A percentile compares a stretch with the other conserved stretches of the same genome.
These are phyloP conservation scores for Jatropha multifida DNA, from an alignment of 441 rosid species.

Conservation along the genomic window DNA sequence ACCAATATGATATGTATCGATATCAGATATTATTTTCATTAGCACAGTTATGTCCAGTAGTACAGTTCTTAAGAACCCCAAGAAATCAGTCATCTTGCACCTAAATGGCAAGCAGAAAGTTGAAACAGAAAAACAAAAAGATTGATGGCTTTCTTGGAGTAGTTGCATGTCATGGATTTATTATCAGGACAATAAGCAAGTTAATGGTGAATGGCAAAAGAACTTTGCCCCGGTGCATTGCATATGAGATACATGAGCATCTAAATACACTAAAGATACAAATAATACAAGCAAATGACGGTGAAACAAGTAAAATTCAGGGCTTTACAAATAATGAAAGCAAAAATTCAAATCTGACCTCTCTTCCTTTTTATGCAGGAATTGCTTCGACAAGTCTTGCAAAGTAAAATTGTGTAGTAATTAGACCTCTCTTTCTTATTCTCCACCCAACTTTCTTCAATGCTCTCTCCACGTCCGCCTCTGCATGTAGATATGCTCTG, in stretches of 20 bases:
- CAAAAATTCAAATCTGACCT: conserved; percentile 39
- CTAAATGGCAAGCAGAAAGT: too few relatives aligned
- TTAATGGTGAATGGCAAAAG: neutral
- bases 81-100: too few relatives aligned
- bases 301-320: conserved; percentile 10
- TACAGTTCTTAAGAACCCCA: too few relatives aligned
- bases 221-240: neutral
- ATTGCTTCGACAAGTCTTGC: conserved; percentile 81
- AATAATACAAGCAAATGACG: conserved; percentile 6
- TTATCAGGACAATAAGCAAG: neutral
- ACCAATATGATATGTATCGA: neutral
- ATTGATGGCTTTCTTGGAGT: neutral
- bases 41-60: too few relatives aligned
- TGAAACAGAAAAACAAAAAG: too few relatives aligned
- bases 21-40: neutral
- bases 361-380: conserved; percentile 43
- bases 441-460: conserved; percentile 84
- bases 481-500: conserved; percentile 81
- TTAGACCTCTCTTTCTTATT: conserved; percentile 74
- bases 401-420: conserved; percentile 83
- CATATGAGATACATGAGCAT: conserved; percentile 15
- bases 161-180: neutral
- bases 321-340: conserved; percentile 16
- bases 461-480: conserved; percentile 82
- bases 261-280: conserved; percentile 18